These are phyloP conservation scores for Colletotrichum gloeosporioides DNA, from an alignment of 2,329 filamentous ascomycete genomes.

Conservation along the genomic window DNA sequence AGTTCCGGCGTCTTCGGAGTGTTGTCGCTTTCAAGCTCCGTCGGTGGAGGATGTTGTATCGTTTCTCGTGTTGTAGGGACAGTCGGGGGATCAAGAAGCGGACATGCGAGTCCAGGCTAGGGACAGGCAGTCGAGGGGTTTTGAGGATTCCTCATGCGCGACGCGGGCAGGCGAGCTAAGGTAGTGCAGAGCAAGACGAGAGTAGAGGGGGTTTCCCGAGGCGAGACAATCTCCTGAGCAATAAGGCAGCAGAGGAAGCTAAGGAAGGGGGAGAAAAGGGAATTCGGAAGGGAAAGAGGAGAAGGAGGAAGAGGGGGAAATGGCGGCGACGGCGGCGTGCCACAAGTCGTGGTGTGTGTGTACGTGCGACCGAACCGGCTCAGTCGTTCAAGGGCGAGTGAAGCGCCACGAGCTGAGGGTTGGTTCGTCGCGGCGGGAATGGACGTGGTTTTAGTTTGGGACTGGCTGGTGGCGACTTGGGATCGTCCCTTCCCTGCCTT, in stretches of 20 bases:
- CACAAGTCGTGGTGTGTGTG: constrained; percentile 9
- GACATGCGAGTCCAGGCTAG: constrained; percentile 6
- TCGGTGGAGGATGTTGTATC: background rate
- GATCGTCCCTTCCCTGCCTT: constrained; percentile 6
- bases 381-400: constrained; percentile 16
- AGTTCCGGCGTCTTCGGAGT: background rate
- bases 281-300: background rate
- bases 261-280: background rate
- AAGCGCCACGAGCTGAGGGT: constrained; percentile 18
- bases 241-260: background rate
- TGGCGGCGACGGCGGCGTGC: constrained; percentile 1
- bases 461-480: constrained; percentile 17
- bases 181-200: background rate
- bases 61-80: background rate
- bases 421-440: constrained; percentile 12
- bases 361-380: constrained; percentile 6
- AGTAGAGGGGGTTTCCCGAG: background rate
- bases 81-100: background rate
- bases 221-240: background rate
- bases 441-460: constrained; percentile 18
- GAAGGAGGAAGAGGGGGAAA: background rate
- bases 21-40: background rate
- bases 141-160: constrained; percentile 16
- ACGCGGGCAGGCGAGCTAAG: background rate
- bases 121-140: constrained; percentile 20